A percentile compares a stretch with the other conserved stretches of the same genome.
These are phyloP conservation scores for Jaapia argillacea DNA, from an alignment of 768 basidiomycete genomes.

Conservation along the genomic window DNA sequence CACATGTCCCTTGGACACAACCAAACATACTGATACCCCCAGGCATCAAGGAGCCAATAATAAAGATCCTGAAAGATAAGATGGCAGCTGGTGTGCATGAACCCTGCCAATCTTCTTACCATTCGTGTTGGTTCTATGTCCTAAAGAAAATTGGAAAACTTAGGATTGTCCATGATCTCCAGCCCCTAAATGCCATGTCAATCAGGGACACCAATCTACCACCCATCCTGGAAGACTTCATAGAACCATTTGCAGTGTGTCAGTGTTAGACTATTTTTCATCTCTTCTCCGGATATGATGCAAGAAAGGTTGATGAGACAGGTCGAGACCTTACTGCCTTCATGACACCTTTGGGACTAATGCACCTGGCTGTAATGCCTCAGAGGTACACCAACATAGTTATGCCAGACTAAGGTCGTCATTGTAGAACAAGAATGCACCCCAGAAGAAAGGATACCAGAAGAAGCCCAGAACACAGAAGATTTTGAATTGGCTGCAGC, in stretches of 20 bases:
- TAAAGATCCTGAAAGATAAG: conserved; percentile 20
- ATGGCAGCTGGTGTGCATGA: conserved; percentile 27
- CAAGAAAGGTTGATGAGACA: conserved; percentile 3
- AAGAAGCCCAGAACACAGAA: background rate
- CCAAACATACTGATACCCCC: conserved; percentile 27
- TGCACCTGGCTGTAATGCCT: conserved; percentile 7
- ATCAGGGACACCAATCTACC: conserved; percentile 25
- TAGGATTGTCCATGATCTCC: conserved; percentile 26
- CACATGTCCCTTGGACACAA: conserved; percentile 26
- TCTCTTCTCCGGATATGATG: conserved; percentile 11
- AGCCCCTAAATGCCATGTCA: conserved; percentile 26
- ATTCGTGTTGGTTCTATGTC: conserved; percentile 27
- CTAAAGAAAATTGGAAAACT: conserved; percentile 22
- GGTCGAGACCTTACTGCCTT: conserved; percentile 10
- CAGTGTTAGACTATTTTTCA: conserved; percentile 9
- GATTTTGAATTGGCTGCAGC: background rate
- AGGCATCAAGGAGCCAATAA: conserved; percentile 19
- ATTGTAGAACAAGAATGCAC: background rate
- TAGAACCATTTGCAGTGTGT: too few relatives aligned
- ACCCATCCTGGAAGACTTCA: too few relatives aligned
- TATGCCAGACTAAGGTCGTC: background rate
- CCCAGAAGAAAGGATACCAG: background rate
- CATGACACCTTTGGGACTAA: too few relatives aligned
- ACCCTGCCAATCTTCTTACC: conserved; percentile 23
- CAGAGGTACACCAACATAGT: conserved; percentile 13